Base-by-base conservation (phyloP, 2,329 filamentous ascomycete species). In the Dactylella cylindrospora region DNA sequence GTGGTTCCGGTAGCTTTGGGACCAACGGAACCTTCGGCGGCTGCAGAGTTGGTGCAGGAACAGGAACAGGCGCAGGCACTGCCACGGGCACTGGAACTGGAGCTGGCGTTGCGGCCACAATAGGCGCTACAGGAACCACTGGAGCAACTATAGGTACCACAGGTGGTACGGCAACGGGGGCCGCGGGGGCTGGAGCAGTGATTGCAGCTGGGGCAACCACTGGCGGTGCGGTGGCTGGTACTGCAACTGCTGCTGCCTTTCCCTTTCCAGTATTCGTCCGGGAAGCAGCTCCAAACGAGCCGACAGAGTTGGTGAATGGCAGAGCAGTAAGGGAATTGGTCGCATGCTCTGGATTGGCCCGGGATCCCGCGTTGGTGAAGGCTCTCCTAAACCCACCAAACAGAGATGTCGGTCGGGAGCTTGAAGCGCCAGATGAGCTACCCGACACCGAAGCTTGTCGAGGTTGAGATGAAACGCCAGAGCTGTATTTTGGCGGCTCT, bases 181-280 rank as follows among this genome's bases (percentile, higher is more conserved):
- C 5, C 26, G 19, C 3, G 36, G 19, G 10, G 8, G 10, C 7
- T 10, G 19, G 38, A 3, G 20, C 5, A 19, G 38, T 9, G 20
- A 28, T 26, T 45, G 46, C 41, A 5, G 36, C 20, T 2, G 32
- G 7, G 6, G 32, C 15, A 36, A 13, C 32, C 32, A 6, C 8
- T 36, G 8, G 32, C 32, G 38, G 7, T 41, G 19, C 3, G 36
- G 19, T 8, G 8, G 10, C 7, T 10, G 19, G 38, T 8, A 13
- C 5, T 22, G 38, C n/a, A 17, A 28, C 28, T 45, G 46, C 41
- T 3, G 36, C 20, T 2, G 31, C 36, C 43, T 65, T 66, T 6
- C 52, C 55, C 23, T 67, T 67, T 28, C 32, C 51, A 7, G 38
- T 61, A 23, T 50, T 45, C 28, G 9, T 44, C 17, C 35, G 57